Evolutionary conservation across 2,329 filamentous ascomycete genomes (phyloP).

Genomic region (Neonectria hederae): DNA sequence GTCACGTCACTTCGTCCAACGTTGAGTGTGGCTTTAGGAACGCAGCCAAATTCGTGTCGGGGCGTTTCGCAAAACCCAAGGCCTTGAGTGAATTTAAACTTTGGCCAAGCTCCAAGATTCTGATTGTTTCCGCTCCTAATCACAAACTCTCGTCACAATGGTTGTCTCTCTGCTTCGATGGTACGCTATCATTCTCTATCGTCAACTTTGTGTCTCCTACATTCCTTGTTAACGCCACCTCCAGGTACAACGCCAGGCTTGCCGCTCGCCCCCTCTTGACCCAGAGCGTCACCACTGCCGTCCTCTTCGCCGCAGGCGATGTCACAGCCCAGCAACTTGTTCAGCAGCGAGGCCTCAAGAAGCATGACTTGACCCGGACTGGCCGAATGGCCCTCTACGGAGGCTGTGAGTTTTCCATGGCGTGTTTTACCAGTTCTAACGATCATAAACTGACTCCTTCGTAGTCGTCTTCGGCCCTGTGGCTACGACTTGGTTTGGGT

Average conservation of each 20-base stretch:
- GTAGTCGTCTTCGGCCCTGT: conserved; percentile 85
- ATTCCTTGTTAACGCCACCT: conserved; percentile 28
- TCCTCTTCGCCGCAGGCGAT: conserved; percentile 94
- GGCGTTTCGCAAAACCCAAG: conserved; percentile 14
- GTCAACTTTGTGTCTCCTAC: background rate
- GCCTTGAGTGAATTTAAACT: conserved; percentile 30
- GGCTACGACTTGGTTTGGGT: conserved; percentile 85
- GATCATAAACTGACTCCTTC: conserved; percentile 20
- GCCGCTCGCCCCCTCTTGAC: conserved; percentile 86
- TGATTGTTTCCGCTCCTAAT: conserved; percentile 2
- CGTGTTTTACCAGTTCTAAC: background rate
- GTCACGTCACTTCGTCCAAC: conserved; percentile 26
- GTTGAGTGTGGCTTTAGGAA: conserved; percentile 33
- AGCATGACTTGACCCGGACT: conserved; percentile 78
- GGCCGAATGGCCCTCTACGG: conserved; percentile 84
- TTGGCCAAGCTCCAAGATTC: conserved; percentile 16
- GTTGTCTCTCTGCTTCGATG: conserved; percentile 45
- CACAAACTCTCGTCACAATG: conserved; percentile 30
- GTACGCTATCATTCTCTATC: conserved; percentile 32
- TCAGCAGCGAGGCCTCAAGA: conserved; percentile 79
- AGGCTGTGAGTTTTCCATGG: conserved; percentile 64
- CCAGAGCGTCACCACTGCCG: conserved; percentile 87
- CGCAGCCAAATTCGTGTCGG: conserved; percentile 19
- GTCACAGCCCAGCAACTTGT: conserved; percentile 90
- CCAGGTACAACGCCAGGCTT: conserved; percentile 87